Percentiles rank a stretch among this genome's conserved stretches.
phyloP scores from a whole-genome alignment of 78 protist genomes.

The Abeoforma whisleri region DNA sequence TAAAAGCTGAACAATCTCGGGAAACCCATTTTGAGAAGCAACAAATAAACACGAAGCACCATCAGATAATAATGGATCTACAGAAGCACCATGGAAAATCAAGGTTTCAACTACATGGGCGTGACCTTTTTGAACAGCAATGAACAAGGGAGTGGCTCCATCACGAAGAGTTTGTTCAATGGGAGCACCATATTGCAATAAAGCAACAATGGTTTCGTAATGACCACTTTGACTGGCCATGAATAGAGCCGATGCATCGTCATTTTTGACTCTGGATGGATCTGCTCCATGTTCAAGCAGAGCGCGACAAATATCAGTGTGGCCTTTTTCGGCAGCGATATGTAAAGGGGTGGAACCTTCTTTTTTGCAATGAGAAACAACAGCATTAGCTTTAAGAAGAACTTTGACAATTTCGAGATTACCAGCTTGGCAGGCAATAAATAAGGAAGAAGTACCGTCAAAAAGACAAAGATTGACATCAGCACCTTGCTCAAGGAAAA shows the following conservation, averaged over 20 bases:
- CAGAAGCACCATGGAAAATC: not conserved
- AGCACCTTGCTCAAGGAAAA: conserved; percentile 1
- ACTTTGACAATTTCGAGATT: conserved; percentile 10
- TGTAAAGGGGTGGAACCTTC: conserved; percentile 13
- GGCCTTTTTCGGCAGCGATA: not conserved
- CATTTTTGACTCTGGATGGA: not conserved
- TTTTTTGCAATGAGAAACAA: not conserved
- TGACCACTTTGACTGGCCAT: conserved; percentile 39
- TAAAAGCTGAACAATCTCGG: conserved; percentile 10
- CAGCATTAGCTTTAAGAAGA: conserved; percentile 20
- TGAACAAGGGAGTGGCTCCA: conserved; percentile 14
- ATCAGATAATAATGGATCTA: conserved; percentile 14
- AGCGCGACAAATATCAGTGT: not conserved
- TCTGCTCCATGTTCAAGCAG: not conserved
- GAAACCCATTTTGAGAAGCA: conserved; percentile 40
- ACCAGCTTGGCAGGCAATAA: conserved; percentile 18
- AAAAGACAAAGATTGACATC: not conserved
- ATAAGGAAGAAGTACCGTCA: conserved; percentile 15
- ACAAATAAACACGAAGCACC: conserved; percentile 31
- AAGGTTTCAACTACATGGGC: not conserved
- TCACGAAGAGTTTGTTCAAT: not conserved
- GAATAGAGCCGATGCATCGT: conserved; percentile 42
- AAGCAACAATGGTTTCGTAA: too few relatives aligned
- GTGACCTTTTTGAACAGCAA: conserved; percentile 32
- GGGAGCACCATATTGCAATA: conserved; percentile 4